Conservation (phyloP, 331 rosid species). For the Acacia pycnantha region DNA sequence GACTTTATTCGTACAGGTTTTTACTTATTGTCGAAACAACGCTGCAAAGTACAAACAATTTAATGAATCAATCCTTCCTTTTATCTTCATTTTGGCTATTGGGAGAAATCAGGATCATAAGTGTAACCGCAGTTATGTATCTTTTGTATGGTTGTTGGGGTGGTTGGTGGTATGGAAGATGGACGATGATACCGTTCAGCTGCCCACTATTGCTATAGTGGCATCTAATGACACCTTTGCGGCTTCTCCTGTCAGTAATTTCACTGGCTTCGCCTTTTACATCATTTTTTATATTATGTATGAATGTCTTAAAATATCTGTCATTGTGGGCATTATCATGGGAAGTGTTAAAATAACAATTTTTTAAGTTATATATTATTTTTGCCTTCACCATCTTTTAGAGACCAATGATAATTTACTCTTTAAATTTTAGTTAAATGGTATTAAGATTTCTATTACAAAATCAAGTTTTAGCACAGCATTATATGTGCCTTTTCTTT, state of each 20-base stretch:
- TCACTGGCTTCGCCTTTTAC: neutral
- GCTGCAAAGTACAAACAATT: neutral
- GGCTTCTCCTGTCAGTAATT: constrained; percentile 56
- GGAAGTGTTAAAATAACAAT: constrained; percentile 77
- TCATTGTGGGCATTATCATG: constrained; percentile 72
- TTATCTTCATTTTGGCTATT: neutral
- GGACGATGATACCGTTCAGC: constrained; percentile 83
- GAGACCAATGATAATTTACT: neutral
- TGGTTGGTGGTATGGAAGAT: constrained; percentile 87
- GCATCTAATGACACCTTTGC: constrained; percentile 94
- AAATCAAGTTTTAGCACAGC: neutral
- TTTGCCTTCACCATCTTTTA: neutral
- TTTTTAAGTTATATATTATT: neutral
- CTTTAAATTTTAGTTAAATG: neutral
- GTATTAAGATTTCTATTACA: neutral
- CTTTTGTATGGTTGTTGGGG: constrained; percentile 63
- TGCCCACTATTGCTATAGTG: constrained; percentile 91
- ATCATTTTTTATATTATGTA: constrained; percentile 22
- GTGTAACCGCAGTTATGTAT: neutral
- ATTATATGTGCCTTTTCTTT: neutral
- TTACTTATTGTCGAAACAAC: neutral
- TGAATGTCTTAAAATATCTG: constrained; percentile 33
- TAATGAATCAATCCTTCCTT: neutral
- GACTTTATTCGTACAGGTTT: constrained; percentile 58
- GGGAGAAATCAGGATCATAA: neutral